phyloP scores from a whole-genome alignment of 345 rosid species.

The Erucastrum elatum region DNA sequence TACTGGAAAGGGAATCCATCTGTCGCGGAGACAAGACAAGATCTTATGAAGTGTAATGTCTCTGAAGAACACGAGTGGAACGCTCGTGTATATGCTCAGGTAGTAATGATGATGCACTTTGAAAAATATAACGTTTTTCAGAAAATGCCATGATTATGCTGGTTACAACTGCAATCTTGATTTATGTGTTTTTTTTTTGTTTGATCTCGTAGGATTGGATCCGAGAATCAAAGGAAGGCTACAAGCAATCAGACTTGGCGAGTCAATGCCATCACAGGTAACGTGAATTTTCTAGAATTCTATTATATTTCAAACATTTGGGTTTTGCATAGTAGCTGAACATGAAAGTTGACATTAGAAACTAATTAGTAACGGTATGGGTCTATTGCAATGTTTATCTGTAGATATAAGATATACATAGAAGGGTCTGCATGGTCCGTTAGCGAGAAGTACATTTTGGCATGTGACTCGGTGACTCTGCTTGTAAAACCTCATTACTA shows the following conservation, averaged over 20 bases:
- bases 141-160: background rate
- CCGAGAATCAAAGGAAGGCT: slow-evolving; percentile 63
- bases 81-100: slow-evolving; percentile 82
- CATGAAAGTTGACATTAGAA: background rate
- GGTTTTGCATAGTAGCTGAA: background rate
- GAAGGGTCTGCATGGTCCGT: slow-evolving; percentile 93
- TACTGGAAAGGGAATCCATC: slow-evolving; percentile 93
- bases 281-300: background rate
- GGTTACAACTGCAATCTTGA: background rate
- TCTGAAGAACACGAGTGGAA: slow-evolving; percentile 75
- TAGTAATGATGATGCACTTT: slow-evolving; percentile 12
- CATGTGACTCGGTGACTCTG: slow-evolving; percentile 73
- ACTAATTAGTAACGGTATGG: background rate
- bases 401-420: slow-evolving; percentile 76
- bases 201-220: slow-evolving; percentile 67
- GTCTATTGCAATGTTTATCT: slow-evolving; percentile 16
- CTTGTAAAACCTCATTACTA: slow-evolving; percentile 61
- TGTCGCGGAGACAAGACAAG: slow-evolving; percentile 64
- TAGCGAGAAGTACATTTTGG: slow-evolving; percentile 79
- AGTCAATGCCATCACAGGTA: slow-evolving; percentile 82
- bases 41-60: slow-evolving; percentile 75
- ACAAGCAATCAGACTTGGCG: slow-evolving; percentile 71
- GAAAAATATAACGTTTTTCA: background rate
- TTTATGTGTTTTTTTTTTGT: background rate
- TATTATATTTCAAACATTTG: background rate